Conservation (phyloP, 306 rosid species). For the Quercus mongolica region DNA sequence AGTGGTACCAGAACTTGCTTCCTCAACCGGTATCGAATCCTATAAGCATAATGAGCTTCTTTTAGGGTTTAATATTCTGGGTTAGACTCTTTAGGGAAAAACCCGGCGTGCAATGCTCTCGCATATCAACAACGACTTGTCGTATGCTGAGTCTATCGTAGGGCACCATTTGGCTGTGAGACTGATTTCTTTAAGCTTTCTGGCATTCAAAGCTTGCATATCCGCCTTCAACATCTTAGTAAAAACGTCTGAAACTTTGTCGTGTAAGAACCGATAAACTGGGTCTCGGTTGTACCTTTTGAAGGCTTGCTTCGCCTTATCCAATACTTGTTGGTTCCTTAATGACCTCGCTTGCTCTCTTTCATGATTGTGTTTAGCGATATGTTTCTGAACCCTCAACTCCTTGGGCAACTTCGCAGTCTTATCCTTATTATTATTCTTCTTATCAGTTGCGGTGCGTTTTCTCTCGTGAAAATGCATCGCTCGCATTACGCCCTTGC, state of each 20-base stretch:
- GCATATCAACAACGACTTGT: constrained; percentile 50
- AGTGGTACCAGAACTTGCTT: constrained; percentile 59
- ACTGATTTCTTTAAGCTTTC: constrained; percentile 29
- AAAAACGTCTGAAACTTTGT: constrained; percentile 49
- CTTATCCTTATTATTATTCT: no score
- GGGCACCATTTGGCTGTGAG: constrained; percentile 82
- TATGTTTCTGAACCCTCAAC: no score
- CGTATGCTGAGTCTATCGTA: constrained; percentile 59
- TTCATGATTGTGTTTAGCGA: no score
- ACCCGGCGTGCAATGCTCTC: constrained; percentile 56
- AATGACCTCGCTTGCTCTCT: no score
- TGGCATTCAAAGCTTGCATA: constrained; percentile 30
- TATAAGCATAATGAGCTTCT: constrained; percentile 66
- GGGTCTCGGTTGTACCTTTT: constrained; percentile 34
- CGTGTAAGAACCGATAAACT: constrained; percentile 36
- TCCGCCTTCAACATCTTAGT: constrained; percentile 49
- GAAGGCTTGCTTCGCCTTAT: constrained; percentile 57
- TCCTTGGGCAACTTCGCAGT: no score
- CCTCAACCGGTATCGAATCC: constrained; percentile 62
- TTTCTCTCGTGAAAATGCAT: not conserved
- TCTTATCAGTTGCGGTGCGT: not conserved
- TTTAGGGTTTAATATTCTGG: constrained; percentile 55
- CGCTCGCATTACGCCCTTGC: not conserved
- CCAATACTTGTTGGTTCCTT: constrained; percentile 11
- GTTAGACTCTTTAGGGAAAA: constrained; percentile 34